Conservation (phyloP, 2,329 filamentous ascomycete genomes). For the Colletotrichum theobromicola region DNA sequence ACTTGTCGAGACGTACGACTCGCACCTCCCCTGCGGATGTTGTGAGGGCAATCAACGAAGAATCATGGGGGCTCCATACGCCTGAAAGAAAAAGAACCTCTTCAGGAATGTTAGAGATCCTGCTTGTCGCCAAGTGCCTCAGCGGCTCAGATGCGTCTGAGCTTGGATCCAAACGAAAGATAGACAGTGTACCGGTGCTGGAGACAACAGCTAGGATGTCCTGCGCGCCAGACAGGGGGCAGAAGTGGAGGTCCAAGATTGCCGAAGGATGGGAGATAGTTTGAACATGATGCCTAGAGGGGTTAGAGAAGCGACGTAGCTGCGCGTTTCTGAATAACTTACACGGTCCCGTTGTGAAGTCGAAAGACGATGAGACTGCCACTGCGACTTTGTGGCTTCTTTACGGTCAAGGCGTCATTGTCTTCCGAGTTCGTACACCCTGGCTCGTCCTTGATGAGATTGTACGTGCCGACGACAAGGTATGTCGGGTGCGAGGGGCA, state of each 20-base stretch:
- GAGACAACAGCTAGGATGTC: constrained; percentile 75
- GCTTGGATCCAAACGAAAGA: constrained; percentile 61
- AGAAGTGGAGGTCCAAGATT: constrained; percentile 86
- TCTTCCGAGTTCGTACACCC: not conserved
- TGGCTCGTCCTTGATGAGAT: constrained; percentile 61
- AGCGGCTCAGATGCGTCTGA: constrained; percentile 36
- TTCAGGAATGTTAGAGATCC: constrained; percentile 55
- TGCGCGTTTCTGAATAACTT: constrained; percentile 37
- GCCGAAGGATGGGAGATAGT: constrained; percentile 71
- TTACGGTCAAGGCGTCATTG: constrained; percentile 17
- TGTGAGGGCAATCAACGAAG: constrained; percentile 69
- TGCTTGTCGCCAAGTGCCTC: constrained; percentile 47
- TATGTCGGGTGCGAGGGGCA: constrained; percentile 65
- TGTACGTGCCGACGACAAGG: constrained; percentile 86
- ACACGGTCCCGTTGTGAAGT: constrained; percentile 60
- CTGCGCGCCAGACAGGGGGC: constrained; percentile 49
- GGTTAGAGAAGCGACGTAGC: not conserved
- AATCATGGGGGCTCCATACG: constrained; percentile 68
- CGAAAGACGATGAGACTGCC: constrained; percentile 76
- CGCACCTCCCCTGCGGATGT: constrained; percentile 71
- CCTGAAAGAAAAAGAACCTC: constrained; percentile 74
- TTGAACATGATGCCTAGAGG: constrained; percentile 58
- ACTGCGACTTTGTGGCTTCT: constrained; percentile 66
- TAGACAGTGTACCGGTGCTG: constrained; percentile 73
- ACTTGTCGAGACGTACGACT: constrained; percentile 53